Evolutionary conservation across 345 rosid species (phyloP).

Genomic region (Salix udensis): DNA sequence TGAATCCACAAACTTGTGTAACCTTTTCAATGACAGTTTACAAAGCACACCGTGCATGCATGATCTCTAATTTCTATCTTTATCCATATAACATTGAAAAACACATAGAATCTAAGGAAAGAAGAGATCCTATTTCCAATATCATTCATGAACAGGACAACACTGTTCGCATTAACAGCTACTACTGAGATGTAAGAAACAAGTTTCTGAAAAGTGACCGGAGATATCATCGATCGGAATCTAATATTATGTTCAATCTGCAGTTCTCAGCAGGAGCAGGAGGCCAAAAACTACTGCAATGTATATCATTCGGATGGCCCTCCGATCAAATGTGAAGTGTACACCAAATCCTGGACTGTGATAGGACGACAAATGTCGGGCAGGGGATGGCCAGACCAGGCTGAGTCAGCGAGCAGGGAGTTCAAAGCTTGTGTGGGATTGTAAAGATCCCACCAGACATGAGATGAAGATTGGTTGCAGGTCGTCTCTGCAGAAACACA

Average conservation of each 20-base stretch:
- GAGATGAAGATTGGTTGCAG: constrained; percentile 39
- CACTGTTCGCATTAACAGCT: too few species aligned
- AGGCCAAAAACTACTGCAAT: background rate
- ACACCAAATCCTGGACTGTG: constrained; percentile 33
- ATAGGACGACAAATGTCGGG: constrained; percentile 46
- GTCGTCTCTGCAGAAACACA: constrained; percentile 53
- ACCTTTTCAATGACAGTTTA: too few species aligned
- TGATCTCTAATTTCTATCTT: too few species aligned
- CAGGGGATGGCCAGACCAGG: constrained; percentile 47
- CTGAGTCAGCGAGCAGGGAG: constrained; percentile 49
- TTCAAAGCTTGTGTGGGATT: constrained; percentile 52
- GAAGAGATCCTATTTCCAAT: too few species aligned
- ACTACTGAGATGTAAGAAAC: background rate
- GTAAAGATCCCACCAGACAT: constrained; percentile 73
- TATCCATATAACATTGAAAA: too few species aligned
- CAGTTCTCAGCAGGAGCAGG: background rate
- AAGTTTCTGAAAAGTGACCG: background rate
- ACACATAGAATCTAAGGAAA: too few species aligned
- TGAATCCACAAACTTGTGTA: too few species aligned
- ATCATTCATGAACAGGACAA: too few species aligned
- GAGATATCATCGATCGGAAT: background rate
- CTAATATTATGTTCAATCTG: background rate
- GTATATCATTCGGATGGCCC: too few species aligned
- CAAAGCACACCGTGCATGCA: too few species aligned
- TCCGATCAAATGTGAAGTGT: constrained; percentile 3